Percentiles rank a stretch among this genome's conserved stretches.
phyloP scores from a whole-genome alignment of 768 basidiomycete species.

The Naganishia vishniacii region DNA sequence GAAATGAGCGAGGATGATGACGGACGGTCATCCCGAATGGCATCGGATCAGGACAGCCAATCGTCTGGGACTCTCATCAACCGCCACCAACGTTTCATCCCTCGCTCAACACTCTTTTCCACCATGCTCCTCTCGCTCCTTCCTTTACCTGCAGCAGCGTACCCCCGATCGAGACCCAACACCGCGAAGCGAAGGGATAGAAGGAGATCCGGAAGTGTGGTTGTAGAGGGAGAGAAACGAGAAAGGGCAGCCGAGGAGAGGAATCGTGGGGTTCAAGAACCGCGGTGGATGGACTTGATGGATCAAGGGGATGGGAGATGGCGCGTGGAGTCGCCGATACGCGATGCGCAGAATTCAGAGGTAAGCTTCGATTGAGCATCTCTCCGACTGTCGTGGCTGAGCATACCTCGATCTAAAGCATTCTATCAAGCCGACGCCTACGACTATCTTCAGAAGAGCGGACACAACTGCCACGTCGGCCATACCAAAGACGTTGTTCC shows the following conservation, averaged over 20 bases:
- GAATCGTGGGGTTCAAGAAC: not conserved
- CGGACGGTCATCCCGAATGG: no score
- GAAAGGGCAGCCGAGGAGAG: not conserved
- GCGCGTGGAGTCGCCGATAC: not conserved
- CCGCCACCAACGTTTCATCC: not conserved
- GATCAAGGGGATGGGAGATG: not conserved
- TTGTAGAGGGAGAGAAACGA: not conserved
- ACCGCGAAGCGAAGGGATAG: conserved; percentile 15
- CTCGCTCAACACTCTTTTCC: conserved; percentile 48
- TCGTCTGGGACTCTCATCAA: no score
- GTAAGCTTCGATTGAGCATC: not conserved
- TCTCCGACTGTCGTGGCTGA: not conserved
- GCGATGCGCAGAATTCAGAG: not conserved
- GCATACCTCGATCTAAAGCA: not conserved
- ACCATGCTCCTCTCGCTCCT: conserved; percentile 24
- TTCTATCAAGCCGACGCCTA: not conserved
- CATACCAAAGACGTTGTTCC: not conserved
- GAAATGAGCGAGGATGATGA: not conserved
- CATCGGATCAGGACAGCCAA: not conserved
- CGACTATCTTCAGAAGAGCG: not conserved
- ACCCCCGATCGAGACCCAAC: not conserved
- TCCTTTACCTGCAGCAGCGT: conserved; percentile 7
- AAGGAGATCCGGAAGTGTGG: not conserved
- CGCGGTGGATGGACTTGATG: not conserved
- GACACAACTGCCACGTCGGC: conserved; percentile 4